A percentile compares a stretch with the other conserved stretches of the same genome.
Conservation (phyloP, 192 early-diverging fungal species). For the Podochytrium sp. region DNA sequence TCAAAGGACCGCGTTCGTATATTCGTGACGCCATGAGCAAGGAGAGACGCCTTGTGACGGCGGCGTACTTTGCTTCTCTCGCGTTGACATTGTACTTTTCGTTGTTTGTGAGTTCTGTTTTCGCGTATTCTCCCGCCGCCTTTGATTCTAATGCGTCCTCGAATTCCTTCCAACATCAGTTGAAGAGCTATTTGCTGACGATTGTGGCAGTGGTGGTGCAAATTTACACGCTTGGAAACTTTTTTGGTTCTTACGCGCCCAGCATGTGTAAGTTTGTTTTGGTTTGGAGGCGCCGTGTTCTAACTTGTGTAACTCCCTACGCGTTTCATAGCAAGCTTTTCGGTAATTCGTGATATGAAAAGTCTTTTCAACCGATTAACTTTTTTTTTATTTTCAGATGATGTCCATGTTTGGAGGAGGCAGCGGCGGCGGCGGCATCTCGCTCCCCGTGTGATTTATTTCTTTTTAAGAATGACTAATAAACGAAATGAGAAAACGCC, state of each 20-base stretch:
- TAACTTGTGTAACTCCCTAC: neutral
- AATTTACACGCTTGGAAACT: constrained; percentile 81
- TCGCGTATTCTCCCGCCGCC: no score
- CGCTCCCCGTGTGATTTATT: constrained; percentile 6
- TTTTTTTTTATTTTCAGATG: neutral
- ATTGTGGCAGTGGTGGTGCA: constrained; percentile 80
- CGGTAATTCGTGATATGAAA: neutral
- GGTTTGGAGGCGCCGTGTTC: neutral
- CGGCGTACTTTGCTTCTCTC: constrained; percentile 81
- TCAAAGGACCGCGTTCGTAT: constrained; percentile 82
- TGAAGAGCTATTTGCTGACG: constrained; percentile 70
- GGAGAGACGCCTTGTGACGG: constrained; percentile 82
- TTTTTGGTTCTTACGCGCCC: constrained; percentile 82
- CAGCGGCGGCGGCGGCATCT: neutral
- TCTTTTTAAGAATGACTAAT: neutral
- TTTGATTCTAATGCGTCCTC: neutral
- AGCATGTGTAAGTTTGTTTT: constrained; percentile 44
- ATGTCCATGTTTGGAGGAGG: constrained; percentile 29
- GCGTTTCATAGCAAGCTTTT: neutral
- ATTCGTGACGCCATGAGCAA: constrained; percentile 76
- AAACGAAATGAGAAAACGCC: no score
- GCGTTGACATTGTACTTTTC: constrained; percentile 84
- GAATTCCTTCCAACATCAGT: constrained; percentile 36
- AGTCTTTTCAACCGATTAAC: neutral
- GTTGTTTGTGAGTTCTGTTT: constrained; percentile 63